Conservation (phyloP, 768 basidiomycete genomes). For the Boletales sp. region DNA sequence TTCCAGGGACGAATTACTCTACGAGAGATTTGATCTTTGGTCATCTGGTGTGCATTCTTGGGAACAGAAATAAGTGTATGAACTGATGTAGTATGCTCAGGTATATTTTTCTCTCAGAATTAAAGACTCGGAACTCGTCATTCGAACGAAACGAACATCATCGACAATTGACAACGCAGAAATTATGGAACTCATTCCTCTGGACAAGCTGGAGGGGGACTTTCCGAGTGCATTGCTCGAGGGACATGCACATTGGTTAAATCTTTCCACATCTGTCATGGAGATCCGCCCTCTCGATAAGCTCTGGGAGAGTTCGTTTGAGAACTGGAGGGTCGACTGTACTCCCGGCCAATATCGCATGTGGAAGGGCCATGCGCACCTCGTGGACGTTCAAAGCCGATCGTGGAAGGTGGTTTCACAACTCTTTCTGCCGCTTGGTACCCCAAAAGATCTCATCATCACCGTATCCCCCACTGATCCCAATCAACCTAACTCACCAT, state of each 20-base stretch:
- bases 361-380: background rate
- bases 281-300: conserved; percentile 26
- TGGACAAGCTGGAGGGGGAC: conserved; percentile 19
- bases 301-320: conserved; percentile 22
- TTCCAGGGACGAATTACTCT: conserved; percentile 25
- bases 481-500: background rate
- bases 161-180: background rate
- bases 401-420: conserved; percentile 27
- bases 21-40: conserved; percentile 12
- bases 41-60: conserved; percentile 14
- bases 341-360: conserved; percentile 5
- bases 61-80: background rate
- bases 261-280: conserved; percentile 19
- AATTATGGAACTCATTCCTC: conserved; percentile 24
- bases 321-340: conserved; percentile 26
- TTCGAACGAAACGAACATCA: conserved; percentile 9
- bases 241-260: conserved; percentile 30
- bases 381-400: conserved; percentile 27
- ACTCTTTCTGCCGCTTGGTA: conserved; percentile 23
- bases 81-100: conserved; percentile 2
- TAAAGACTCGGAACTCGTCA: conserved; percentile 10
- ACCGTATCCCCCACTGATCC: background rate
- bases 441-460: conserved; percentile 21
- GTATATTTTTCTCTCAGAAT: conserved; percentile 21
- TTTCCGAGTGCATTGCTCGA: conserved; percentile 22